Evolutionary conservation across 768 basidiomycete species (phyloP), one percentile per base, ranked within the genome.

Genomic region (Aureoboletus auriporus): DNA sequence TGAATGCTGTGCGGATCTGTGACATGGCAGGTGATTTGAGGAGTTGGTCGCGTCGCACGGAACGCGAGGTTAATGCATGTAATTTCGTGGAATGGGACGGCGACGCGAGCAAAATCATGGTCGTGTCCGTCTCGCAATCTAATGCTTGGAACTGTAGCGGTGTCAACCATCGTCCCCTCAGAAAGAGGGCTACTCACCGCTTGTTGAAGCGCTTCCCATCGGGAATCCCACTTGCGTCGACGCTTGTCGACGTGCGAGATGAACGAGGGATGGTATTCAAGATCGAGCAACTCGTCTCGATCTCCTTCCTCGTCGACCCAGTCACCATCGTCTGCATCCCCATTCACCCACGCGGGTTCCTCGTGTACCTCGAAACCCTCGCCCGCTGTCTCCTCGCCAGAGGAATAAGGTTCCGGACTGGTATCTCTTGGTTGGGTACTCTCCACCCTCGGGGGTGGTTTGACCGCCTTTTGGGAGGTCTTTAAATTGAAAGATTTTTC

Each of bases 401-500:
- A 83, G 1, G 83, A 82, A 9, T 82, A 84, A 39, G 79, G 76
- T 68, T 89, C 88, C 0, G 86, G 87, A 53, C 83, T 88, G 10
- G 87, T 89, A 55, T 90, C 88, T 36, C 87, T 70, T 7, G 88
- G 87, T 57, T 89, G 86, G 0, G 88, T 91, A 56, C 86, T 89
- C 57, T 89, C 84, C 14, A 90, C 88, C 11, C 88, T 74, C 9
- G 85, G 86, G 1, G 88, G 88, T 1, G 82, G 84, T 59, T 82
- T 82, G 31, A 82, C 67, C 44, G 8, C 30, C 44, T 73, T 65
- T 33, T 58, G 63, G 30, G 59, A 54, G 33, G 51, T 51, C 28
- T 70, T 64, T 16, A 75, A 50, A 49, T 73, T 72, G 8, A 51
- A 37, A 5, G 72, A 69, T 33, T 60, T 63, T 51, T 76, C 74